These are phyloP conservation scores for Zelopaecilomyces penicillatus DNA, from an alignment of 2,329 filamentous ascomycete species.

Conservation along the genomic window DNA sequence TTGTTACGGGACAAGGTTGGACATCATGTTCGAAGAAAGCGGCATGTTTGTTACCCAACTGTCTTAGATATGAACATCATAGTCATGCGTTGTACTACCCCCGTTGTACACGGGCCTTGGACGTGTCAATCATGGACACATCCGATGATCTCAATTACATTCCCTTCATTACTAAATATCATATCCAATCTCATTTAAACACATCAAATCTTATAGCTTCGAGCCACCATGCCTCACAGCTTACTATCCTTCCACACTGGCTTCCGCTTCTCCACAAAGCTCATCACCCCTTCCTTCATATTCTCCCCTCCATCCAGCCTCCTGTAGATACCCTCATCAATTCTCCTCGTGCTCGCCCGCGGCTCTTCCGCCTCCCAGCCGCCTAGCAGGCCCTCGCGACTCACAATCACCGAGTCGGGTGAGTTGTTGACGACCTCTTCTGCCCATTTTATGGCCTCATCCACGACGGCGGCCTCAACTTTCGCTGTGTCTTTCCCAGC, in stretches of 20 bases:
- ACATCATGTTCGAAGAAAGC: too few relatives aligned
- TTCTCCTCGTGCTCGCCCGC: constrained; percentile 49
- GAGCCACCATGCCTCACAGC: constrained; percentile 30
- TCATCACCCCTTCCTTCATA: constrained; percentile 63
- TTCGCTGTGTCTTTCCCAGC: constrained; percentile 19
- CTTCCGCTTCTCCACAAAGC: constrained; percentile 69
- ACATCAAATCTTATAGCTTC: too few relatives aligned
- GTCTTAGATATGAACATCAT: too few relatives aligned
- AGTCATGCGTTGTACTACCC: too few relatives aligned
- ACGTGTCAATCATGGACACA: too few relatives aligned
- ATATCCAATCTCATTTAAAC: too few relatives aligned
- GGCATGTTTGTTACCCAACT: too few relatives aligned
- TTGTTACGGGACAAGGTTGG: too few relatives aligned
- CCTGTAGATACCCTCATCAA: constrained; percentile 50
- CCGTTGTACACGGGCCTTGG: too few relatives aligned
- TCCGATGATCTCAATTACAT: too few relatives aligned
- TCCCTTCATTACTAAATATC: too few relatives aligned
- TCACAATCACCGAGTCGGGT: constrained; percentile 70
- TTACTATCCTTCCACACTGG: constrained; percentile 60
- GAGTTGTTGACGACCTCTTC: constrained; percentile 55
- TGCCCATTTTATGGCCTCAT: constrained; percentile 54
- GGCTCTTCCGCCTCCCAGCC: constrained; percentile 65
- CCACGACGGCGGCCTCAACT: constrained; percentile 31
- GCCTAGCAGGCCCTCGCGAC: constrained; percentile 59
- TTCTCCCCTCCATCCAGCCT: constrained; percentile 60